A percentile compares a stretch with the other conserved stretches of the same genome.
These are phyloP conservation scores for Pistacia atlantica DNA, from an alignment of 345 rosid genomes.

Conservation along the genomic window DNA sequence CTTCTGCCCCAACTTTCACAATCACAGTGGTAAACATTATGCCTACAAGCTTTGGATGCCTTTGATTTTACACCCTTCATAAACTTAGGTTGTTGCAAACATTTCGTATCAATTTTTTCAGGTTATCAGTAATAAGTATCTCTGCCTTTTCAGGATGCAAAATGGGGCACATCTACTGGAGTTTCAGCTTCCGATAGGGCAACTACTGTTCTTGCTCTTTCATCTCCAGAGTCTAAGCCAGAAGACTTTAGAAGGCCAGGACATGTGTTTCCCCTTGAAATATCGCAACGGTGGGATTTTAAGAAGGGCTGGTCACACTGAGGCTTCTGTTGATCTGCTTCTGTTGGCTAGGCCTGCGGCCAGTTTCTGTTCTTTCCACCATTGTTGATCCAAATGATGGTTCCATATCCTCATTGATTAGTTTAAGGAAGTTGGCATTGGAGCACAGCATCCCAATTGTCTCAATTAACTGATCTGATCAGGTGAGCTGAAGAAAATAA, in stretches of 20 bases:
- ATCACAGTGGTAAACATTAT: slow-evolving; percentile 59
- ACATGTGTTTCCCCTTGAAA: slow-evolving; percentile 80
- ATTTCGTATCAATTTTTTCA: background rate
- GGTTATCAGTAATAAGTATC: background rate
- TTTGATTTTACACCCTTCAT: background rate
- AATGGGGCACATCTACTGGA: slow-evolving; percentile 66
- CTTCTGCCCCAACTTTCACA: slow-evolving; percentile 86
- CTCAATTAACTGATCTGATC: slow-evolving; percentile 72
- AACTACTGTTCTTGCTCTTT: slow-evolving; percentile 67
- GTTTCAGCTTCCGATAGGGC: slow-evolving; percentile 80
- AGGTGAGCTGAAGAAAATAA: slow-evolving; percentile 37
- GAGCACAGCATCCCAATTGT: slow-evolving; percentile 61
- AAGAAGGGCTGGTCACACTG: slow-evolving; percentile 86
- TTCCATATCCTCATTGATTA: slow-evolving; percentile 58
- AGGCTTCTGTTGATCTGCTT: slow-evolving; percentile 83
- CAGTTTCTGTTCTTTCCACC: slow-evolving; percentile 72
- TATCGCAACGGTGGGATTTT: slow-evolving; percentile 85
- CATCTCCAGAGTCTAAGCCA: slow-evolving; percentile 58
- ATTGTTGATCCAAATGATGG: slow-evolving; percentile 71
- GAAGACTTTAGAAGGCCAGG: slow-evolving; percentile 85
- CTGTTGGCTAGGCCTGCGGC: slow-evolving; percentile 58
- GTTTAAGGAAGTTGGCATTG: slow-evolving; percentile 52
- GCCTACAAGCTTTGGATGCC: background rate
- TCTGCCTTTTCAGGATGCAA: slow-evolving; percentile 54
- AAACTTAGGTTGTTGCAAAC: background rate